Base-by-base conservation (phyloP, 2,329 filamentous ascomycete genomes). In the Furcasterigmium furcatum region DNA sequence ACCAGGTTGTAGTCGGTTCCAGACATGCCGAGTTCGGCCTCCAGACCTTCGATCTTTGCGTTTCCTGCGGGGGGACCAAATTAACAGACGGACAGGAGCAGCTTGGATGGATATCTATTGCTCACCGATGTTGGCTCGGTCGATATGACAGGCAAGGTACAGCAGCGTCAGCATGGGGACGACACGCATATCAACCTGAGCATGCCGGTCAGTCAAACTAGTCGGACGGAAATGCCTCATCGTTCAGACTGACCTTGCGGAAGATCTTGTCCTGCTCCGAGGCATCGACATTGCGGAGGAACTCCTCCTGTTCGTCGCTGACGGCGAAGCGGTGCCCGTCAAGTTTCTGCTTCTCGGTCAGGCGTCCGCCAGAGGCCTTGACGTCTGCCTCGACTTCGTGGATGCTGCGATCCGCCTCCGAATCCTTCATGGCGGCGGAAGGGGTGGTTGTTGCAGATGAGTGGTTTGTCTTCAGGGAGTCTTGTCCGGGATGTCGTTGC, bases 31-130 rank as follows among this genome's bases (percentile, higher is more conserved):
- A 82, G 61, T 45, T 82, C 79, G 18, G 63, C 46, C 46, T 82
- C 77, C 0, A 82, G 68, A 0, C 83, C 83, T 4, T 82, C 83
- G n/a, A 88, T 67, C 51, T 74, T 76, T 2, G 84, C 84, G 59
- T 88, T 88, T 16, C 84, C 81, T 84, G 35, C 2, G 14, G 9
- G n/a, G n/a, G n/a, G n/a, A n/a, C n/a, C n/a, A n/a, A n/a, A n/a
- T n/a, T n/a, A n/a, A n/a, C n/a, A n/a, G n/a, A n/a, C n/a, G n/a
- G n/a, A n/a, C 10, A 2, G 24, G 18, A 42, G 29, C 21, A 4
- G 24, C 24, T 19, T n/a, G n/a, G n/a, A n/a, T n/a, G n/a, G n/a
- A n/a, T n/a, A n/a, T n/a, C n/a, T n/a, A n/a, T n/a, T n/a, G n/a
- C 40, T 44, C 16, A 44, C 42, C 42, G 19, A 44, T 44, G 21